Conservation (phyloP, 208 protist species). For the Tritrichomonas foetus region DNA sequence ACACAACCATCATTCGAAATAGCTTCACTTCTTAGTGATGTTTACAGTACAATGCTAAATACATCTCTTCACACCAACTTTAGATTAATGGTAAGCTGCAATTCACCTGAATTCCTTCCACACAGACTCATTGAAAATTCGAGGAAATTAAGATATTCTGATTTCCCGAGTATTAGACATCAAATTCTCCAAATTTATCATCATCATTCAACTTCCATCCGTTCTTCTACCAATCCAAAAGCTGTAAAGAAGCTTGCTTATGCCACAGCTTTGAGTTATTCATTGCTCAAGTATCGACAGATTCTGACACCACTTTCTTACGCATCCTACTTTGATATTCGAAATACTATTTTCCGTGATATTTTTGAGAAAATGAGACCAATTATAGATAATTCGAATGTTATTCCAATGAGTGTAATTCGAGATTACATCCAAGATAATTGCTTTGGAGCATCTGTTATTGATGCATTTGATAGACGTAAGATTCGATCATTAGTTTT, state of each 20-base stretch:
- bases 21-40: background rate
- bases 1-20: background rate
- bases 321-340: too few relatives aligned
- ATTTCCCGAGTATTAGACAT: background rate
- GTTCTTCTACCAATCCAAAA: background rate
- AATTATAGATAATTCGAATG: background rate
- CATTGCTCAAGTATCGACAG: background rate
- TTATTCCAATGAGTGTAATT: background rate
- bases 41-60: background rate
- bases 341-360: background rate
- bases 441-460: background rate
- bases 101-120: background rate
- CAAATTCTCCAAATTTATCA: background rate
- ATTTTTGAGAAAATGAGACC: background rate
- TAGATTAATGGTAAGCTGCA: background rate
- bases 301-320: background rate
- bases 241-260: background rate
- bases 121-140: background rate
- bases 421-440: background rate
- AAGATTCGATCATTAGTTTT: background rate
- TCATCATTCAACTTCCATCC: background rate
- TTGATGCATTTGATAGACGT: background rate
- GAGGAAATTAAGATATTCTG: background rate
- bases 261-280: background rate
- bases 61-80: conserved; percentile 16